Percentiles rank a stretch among this genome's conserved stretches.
These are phyloP conservation scores for Dichotomocladium elegans DNA, from an alignment of 371 early-diverging fungal genomes.

Conservation along the genomic window DNA sequence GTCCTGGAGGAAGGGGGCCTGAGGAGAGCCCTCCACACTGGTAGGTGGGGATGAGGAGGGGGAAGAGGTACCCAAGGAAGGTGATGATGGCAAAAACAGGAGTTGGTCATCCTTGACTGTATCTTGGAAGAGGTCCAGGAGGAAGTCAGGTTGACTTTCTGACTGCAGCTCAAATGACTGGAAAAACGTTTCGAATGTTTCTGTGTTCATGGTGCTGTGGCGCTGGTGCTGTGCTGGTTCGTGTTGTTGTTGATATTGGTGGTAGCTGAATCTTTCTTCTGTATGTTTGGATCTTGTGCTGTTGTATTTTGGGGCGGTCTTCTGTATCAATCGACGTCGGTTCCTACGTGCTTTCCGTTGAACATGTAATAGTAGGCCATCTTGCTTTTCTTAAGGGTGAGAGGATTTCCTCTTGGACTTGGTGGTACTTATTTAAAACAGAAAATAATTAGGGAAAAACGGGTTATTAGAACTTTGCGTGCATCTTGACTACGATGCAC, in stretches of 20 bases:
- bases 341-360: slow-evolving; percentile 33
- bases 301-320: slow-evolving; percentile 17
- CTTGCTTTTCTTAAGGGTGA: slow-evolving; percentile 8
- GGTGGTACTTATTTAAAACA: slow-evolving; percentile 6
- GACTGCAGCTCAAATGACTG: slow-evolving; percentile 1
- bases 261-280: slow-evolving; percentile 2
- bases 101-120: not conserved
- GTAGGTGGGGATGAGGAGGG: slow-evolving; percentile 13
- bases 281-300: not conserved
- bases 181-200: slow-evolving; percentile 9
- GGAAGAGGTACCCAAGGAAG: slow-evolving; percentile 6
- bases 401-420: slow-evolving; percentile 1
- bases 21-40: slow-evolving; percentile 9
- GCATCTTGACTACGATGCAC: slow-evolving; percentile 28
- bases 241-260: slow-evolving; percentile 3
- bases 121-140: slow-evolving; percentile 12
- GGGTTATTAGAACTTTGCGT: slow-evolving; percentile 16
- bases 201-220: slow-evolving; percentile 5
- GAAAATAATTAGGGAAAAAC: slow-evolving; percentile 9
- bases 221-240: slow-evolving; percentile 2
- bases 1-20: slow-evolving; percentile 13
- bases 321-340: slow-evolving; percentile 33
- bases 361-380: slow-evolving; percentile 33
- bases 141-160: slow-evolving; percentile 5
- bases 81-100: not conserved